Evolutionary conservation across 441 rosid species (phyloP).

Genomic region (California macrophylla): DNA sequence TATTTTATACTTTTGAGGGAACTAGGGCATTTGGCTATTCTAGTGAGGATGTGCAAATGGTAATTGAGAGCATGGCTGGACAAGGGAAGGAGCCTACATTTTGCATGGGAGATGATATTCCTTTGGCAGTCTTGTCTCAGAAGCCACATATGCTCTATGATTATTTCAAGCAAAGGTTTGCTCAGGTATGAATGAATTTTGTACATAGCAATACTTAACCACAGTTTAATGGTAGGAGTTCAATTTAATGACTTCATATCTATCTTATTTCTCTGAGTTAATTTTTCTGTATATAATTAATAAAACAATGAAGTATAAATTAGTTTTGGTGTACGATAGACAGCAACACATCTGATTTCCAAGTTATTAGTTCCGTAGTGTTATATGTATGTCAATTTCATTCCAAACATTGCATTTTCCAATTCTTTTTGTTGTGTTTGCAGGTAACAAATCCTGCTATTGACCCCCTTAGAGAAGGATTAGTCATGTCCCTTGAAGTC

Average conservation of each 20-base stretch:
- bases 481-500: slow-evolving; percentile 97
- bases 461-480: slow-evolving; percentile 94
- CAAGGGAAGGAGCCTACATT: slow-evolving; percentile 97
- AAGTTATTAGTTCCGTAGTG: background rate
- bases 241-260: background rate
- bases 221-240: background rate
- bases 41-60: slow-evolving; percentile 99
- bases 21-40: slow-evolving; percentile 95
- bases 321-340: background rate
- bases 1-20: slow-evolving; percentile 22
- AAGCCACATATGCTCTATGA: slow-evolving; percentile 88
- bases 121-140: slow-evolving; percentile 74
- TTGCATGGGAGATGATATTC: slow-evolving; percentile 95
- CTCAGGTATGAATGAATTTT: slow-evolving; percentile 51
- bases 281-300: background rate
- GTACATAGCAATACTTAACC: background rate
- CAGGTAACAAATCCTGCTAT: slow-evolving; percentile 99
- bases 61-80: slow-evolving; percentile 91
- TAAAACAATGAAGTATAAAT: background rate
- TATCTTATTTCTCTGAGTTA: background rate
- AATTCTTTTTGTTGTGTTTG: slow-evolving; percentile 12
- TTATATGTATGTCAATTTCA: background rate
- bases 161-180: slow-evolving; percentile 98
- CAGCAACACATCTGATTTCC: background rate
- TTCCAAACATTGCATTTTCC: slow-evolving; percentile 1